phyloP scores from a whole-genome alignment of 805 yeast species.

The Candida koratica region DNA sequence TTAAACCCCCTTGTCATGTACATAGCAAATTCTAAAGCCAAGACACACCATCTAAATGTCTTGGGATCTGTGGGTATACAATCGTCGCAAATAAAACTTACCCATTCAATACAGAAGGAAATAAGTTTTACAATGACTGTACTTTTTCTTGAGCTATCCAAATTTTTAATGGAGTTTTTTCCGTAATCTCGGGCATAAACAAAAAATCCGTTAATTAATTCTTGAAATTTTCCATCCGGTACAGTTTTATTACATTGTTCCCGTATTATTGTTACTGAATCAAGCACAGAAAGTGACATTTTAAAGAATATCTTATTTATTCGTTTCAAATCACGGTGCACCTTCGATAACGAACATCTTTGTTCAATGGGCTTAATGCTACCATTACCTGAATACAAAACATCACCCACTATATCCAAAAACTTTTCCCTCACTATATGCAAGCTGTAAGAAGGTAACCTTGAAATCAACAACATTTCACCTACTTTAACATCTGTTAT shows the following conservation, averaged over 20 bases:
- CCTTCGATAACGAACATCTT: constrained; percentile 65
- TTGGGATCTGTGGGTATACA: constrained; percentile 88
- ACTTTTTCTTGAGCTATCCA: constrained; percentile 64
- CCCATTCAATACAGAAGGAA: constrained; percentile 82
- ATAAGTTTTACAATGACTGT: constrained; percentile 68
- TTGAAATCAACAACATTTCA: constrained; percentile 61
- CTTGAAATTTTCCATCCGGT: constrained; percentile 60
- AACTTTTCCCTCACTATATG: constrained; percentile 55
- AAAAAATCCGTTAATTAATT: constrained; percentile 68
- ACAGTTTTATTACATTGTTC: constrained; percentile 52
- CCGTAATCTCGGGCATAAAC: constrained; percentile 80
- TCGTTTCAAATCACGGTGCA: constrained; percentile 67
- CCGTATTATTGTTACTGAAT: constrained; percentile 49
- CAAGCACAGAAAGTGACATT: constrained; percentile 62
- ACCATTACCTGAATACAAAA: constrained; percentile 39
- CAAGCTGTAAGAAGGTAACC: constrained; percentile 58
- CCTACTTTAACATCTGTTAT: constrained; percentile 62
- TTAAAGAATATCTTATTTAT: constrained; percentile 65
- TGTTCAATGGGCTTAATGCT: constrained; percentile 47
- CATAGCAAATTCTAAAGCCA: constrained; percentile 94
- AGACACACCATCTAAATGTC: constrained; percentile 94
- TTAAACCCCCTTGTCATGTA: constrained; percentile 88
- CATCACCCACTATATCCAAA: constrained; percentile 52
- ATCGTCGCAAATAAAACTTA: constrained; percentile 87
- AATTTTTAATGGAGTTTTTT: constrained; percentile 59